Percentiles rank a stretch among this genome's conserved stretches.
phyloP scores from a whole-genome alignment of 2,329 filamentous ascomycete genomes.

The Ascochyta fabae region DNA sequence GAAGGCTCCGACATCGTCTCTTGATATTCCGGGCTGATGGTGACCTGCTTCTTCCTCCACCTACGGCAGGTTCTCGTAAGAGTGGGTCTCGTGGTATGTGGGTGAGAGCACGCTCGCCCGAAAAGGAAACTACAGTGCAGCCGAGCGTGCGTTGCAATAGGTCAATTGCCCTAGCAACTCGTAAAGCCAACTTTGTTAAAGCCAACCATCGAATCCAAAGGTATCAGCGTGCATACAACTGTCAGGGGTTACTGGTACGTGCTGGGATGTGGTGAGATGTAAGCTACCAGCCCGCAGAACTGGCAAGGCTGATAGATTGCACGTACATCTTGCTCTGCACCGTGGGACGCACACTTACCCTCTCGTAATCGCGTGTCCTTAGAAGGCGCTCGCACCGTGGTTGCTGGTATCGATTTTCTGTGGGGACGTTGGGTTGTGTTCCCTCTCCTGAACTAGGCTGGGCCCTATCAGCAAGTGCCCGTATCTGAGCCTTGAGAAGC shows the following conservation, averaged over 20 bases:
- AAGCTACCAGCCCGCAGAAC: constrained; percentile 11
- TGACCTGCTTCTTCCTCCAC: constrained; percentile 16
- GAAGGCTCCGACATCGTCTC: constrained; percentile 21
- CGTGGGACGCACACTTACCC: background rate
- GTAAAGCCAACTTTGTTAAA: constrained; percentile 9
- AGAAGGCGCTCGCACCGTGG: constrained; percentile 1
- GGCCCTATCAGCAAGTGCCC: constrained; percentile 10
- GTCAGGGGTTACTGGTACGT: constrained; percentile 14
- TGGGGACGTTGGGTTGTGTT: constrained; percentile 7
- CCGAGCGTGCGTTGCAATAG: constrained; percentile 16
- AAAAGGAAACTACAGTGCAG: constrained; percentile 24
- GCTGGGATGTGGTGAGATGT: constrained; percentile 25
- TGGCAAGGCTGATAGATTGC: constrained; percentile 9
- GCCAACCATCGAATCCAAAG: constrained; percentile 17
- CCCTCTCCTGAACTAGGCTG: constrained; percentile 8
- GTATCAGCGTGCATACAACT: constrained; percentile 20
- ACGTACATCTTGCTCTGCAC: constrained; percentile 4
- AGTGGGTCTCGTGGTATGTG: constrained; percentile 23
- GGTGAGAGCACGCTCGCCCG: constrained; percentile 18
- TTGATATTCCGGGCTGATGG: constrained; percentile 19
- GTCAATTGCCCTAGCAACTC: constrained; percentile 25
- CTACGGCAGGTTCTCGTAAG: constrained; percentile 25
- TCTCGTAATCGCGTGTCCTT: background rate
- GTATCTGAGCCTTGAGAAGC: background rate
- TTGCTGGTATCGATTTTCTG: constrained; percentile 9